Conservation (phyloP, 768 basidiomycete genomes). For the Mycena sanguinolenta region DNA sequence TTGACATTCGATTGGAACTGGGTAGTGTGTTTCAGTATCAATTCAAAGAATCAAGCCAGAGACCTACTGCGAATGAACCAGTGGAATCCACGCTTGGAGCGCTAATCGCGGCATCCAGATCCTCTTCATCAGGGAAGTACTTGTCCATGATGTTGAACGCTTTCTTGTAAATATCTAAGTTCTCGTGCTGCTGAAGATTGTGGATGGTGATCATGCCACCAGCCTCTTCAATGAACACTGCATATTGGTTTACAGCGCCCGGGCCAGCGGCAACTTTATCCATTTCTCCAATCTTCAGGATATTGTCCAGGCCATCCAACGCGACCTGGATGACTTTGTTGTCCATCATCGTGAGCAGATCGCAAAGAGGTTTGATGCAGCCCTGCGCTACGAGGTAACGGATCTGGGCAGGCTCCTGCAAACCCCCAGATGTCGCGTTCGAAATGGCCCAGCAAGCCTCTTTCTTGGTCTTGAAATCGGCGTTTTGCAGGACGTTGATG, state of each 20-base stretch:
- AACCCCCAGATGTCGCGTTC: slow-evolving; percentile 98
- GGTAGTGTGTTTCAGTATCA: slow-evolving; percentile 15
- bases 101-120: slow-evolving; percentile 84
- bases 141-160: slow-evolving; percentile 99
- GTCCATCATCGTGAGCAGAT: slow-evolving; percentile 97
- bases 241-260: slow-evolving; percentile 92
- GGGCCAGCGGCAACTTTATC: slow-evolving; percentile 90
- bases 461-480: slow-evolving; percentile 99
- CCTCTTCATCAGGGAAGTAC: slow-evolving; percentile 99
- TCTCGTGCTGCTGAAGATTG: slow-evolving; percentile 99
- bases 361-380: slow-evolving; percentile 98
- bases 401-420: slow-evolving; percentile 96
- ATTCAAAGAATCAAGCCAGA: slow-evolving; percentile 21
- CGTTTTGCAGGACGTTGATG: slow-evolving; percentile 96
- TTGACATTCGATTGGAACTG: slow-evolving; percentile 89
- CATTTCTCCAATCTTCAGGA: slow-evolving; percentile 96
- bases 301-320: slow-evolving; percentile 97
- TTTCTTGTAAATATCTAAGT: slow-evolving; percentile 99
- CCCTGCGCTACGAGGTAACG: slow-evolving; percentile 99
- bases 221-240: slow-evolving; percentile 95
- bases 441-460: slow-evolving; percentile 99
- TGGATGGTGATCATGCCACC: slow-evolving; percentile 99
- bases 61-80: slow-evolving; percentile 82
- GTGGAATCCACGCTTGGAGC: slow-evolving; percentile 83
- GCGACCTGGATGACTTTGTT: slow-evolving; percentile 99